These are phyloP conservation scores for Alternaria angustiovoidea DNA, from an alignment of 2,329 filamentous ascomycete genomes.

Conservation along the genomic window DNA sequence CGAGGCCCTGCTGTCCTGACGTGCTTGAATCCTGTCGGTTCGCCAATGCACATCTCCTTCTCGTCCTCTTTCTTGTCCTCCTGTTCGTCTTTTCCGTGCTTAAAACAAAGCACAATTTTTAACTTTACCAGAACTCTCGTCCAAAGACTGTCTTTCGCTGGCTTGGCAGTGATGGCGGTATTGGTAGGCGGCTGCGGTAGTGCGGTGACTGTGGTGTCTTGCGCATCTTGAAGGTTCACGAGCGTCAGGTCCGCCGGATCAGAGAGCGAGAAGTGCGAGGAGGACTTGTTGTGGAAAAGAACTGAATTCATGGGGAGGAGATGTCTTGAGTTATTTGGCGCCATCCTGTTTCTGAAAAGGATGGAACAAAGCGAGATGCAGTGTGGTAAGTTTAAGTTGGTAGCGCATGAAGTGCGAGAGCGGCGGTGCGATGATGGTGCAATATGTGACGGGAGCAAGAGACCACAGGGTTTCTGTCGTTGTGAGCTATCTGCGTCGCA, in stretches of 20 bases:
- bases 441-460: neutral
- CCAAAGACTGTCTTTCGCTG: neutral
- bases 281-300: slow-evolving; percentile 8
- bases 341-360: neutral
- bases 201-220: slow-evolving; percentile 20
- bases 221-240: slow-evolving; percentile 15
- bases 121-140: neutral
- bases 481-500: neutral
- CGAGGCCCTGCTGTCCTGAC: neutral
- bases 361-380: neutral
- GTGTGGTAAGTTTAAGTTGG: too few relatives aligned
- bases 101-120: neutral
- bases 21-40: neutral
- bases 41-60: neutral
- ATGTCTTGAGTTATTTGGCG: slow-evolving; percentile 16
- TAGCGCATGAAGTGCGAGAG: neutral
- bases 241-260: neutral
- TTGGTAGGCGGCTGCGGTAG: slow-evolving; percentile 4
- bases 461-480: fast-evolving
- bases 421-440: neutral
- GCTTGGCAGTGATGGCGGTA: neutral
- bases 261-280: neutral
- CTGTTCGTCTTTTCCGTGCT: neutral
- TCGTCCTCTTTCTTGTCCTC: neutral
- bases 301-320: slow-evolving; percentile 19